Evolutionary conservation across 2,329 filamentous ascomycete genomes (phyloP).

Genomic region (Fusarium devonianum): DNA sequence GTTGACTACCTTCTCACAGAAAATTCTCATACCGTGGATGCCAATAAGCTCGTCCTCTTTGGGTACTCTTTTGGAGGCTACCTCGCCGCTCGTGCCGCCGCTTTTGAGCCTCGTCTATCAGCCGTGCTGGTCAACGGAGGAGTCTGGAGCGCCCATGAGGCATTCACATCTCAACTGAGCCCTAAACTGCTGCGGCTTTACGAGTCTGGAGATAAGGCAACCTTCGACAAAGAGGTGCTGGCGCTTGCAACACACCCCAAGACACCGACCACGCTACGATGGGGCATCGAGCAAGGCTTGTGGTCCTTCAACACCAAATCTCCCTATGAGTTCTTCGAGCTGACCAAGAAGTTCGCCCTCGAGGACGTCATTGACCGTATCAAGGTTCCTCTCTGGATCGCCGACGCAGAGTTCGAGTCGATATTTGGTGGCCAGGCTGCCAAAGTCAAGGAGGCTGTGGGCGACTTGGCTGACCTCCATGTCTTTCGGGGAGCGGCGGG

Average conservation of each 20-base stretch:
- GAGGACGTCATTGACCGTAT: conserved; percentile 25
- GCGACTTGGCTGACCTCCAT: not conserved
- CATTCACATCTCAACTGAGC: conserved; percentile 8
- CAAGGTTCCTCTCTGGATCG: conserved; percentile 33
- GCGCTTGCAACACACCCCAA: conserved; percentile 7
- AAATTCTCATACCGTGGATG: conserved; percentile 42
- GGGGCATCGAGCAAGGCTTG: conserved; percentile 43
- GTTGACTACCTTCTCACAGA: conserved; percentile 47
- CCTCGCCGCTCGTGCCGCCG: conserved; percentile 51
- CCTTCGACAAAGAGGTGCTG: conserved; percentile 20
- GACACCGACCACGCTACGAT: conserved; percentile 30
- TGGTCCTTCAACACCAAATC: conserved; percentile 43
- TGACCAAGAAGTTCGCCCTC: conserved; percentile 18
- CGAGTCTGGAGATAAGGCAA: conserved; percentile 16
- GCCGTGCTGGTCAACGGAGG: conserved; percentile 50
- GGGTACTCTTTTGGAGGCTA: conserved; percentile 53
- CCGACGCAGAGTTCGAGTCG: too few species aligned
- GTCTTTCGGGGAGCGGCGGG: not conserved
- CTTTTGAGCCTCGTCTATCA: conserved; percentile 52
- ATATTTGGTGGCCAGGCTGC: not conserved
- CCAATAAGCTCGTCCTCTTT: conserved; percentile 46
- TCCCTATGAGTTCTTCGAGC: conserved; percentile 37
- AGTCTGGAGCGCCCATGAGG: conserved; percentile 41
- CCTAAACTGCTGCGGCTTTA: conserved; percentile 9
- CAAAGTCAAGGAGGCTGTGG: not conserved